Evolutionary conservation across 805 yeast genomes (phyloP).

Genomic region (Yarrowia porcina): DNA sequence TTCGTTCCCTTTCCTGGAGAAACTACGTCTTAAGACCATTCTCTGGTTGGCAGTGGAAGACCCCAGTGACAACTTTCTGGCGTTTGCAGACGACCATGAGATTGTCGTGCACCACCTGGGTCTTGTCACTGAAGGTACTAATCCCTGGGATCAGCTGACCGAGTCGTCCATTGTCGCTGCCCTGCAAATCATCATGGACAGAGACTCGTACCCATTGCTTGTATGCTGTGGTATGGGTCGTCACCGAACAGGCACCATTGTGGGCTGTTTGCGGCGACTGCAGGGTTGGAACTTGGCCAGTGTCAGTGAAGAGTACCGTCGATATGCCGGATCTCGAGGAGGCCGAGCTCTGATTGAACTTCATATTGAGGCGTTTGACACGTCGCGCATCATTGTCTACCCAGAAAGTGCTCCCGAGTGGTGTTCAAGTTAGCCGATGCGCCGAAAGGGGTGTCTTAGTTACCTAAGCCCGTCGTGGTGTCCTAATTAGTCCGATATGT

Average conservation of each 20-base stretch:
- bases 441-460: too few relatives aligned
- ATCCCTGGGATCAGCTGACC: conserved; percentile 95
- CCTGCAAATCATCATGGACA: conserved; percentile 66
- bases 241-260: conserved; percentile 94
- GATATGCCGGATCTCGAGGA: conserved; percentile 90
- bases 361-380: conserved; percentile 71
- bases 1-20: conserved; percentile 78
- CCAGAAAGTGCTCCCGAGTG: conserved; percentile 48
- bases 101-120: conserved; percentile 82
- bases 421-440: conserved; percentile 31
- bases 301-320: conserved; percentile 87
- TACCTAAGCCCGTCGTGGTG: too few relatives aligned
- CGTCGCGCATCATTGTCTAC: conserved; percentile 45
- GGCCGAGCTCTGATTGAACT: conserved; percentile 90
- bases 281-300: conserved; percentile 99
- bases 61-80: conserved; percentile 83
- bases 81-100: conserved; percentile 68
- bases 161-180: conserved; percentile 79
- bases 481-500: too few relatives aligned
- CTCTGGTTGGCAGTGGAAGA: conserved; percentile 96
- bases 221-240: conserved; percentile 99
- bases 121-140: conserved; percentile 72
- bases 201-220: conserved; percentile 74
- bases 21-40: conserved; percentile 70
- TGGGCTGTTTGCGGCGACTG: conserved; percentile 85